A percentile compares a stretch with the other conserved stretches of the same genome.
phyloP scores from a whole-genome alignment of 768 basidiomycete species.

The Tylopilus subfusipes region DNA sequence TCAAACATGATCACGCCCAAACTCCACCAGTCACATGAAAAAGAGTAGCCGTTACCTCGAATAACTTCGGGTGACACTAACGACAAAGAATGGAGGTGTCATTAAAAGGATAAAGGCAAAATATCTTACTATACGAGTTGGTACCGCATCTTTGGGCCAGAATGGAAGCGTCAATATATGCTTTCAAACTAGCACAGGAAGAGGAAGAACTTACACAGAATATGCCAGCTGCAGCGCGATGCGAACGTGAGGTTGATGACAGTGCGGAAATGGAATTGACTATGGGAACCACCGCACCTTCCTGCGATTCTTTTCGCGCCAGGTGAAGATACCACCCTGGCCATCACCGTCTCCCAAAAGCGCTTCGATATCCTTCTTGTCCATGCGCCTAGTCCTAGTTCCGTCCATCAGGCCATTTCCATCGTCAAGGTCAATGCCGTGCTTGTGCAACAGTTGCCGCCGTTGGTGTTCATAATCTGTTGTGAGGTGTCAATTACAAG shows the following conservation, averaged over 20 bases:
- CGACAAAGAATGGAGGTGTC: conserved; percentile 23
- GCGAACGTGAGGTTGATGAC: conserved; percentile 22
- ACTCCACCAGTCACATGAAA: conserved; percentile 98
- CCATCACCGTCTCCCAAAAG: conserved; percentile 84
- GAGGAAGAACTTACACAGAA: conserved; percentile 64
- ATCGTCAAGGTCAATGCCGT: conserved; percentile 94
- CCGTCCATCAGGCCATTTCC: conserved; percentile 60
- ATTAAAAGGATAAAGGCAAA: conserved; percentile 25
- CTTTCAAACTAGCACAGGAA: conserved; percentile 9
- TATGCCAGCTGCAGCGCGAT: conserved; percentile 64
- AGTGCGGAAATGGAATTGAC: conserved; percentile 28
- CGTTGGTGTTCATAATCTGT: conserved; percentile 94
- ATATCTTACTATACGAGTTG: conserved; percentile 75
- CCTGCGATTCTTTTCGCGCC: conserved; percentile 90
- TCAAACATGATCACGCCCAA: conserved; percentile 97
- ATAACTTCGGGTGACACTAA: conserved; percentile 90
- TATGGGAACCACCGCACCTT: conserved; percentile 55
- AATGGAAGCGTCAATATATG: conserved; percentile 26
- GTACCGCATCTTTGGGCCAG: conserved; percentile 66
- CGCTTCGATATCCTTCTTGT: conserved; percentile 75
- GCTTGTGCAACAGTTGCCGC: conserved; percentile 79
- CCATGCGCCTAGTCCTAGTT: conserved; percentile 73
- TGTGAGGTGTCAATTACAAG: conserved; percentile 13
- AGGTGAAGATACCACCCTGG: conserved; percentile 84
- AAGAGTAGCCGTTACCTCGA: conserved; percentile 87